phyloP scores from a whole-genome alignment of 805 yeast genomes.

The Yarrowia hollandica region DNA sequence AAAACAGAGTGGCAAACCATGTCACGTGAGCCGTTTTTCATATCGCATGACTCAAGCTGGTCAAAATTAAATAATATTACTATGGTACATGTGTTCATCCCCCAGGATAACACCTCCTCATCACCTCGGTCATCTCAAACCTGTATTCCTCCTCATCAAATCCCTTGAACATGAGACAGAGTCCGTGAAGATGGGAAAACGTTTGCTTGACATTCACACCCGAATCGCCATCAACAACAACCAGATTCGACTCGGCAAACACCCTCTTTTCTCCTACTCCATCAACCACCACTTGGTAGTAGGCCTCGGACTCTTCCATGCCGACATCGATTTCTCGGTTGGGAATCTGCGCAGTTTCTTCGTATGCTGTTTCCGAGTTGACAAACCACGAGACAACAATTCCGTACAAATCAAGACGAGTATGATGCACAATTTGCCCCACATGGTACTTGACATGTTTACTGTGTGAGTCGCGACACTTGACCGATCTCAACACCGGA shows the following conservation, averaged over 20 bases:
- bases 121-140: constrained; percentile 3
- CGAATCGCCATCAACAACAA: not conserved
- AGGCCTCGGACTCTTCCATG: constrained; percentile 14
- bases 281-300: constrained; percentile 23
- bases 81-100: not conserved
- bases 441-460: not conserved
- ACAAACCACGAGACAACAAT: constrained; percentile 16
- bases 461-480: not conserved
- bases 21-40: no score
- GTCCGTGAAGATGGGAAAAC: not conserved
- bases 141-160: not conserved
- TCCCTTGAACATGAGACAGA: constrained; percentile 7
- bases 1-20: no score
- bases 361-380: constrained; percentile 12
- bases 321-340: constrained; percentile 19
- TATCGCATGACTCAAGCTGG: no score
- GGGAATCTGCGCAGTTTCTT: constrained; percentile 16
- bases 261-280: constrained; percentile 22
- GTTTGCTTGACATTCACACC: not conserved
- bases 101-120: constrained; percentile 17
- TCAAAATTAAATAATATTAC: no score
- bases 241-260: constrained; percentile 19
- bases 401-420: not conserved
- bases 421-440: constrained; percentile 7
- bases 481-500: not conserved